These are phyloP conservation scores for Flaveria sonorensis DNA, from an alignment of 129 eudicot species.

Conservation along the genomic window DNA sequence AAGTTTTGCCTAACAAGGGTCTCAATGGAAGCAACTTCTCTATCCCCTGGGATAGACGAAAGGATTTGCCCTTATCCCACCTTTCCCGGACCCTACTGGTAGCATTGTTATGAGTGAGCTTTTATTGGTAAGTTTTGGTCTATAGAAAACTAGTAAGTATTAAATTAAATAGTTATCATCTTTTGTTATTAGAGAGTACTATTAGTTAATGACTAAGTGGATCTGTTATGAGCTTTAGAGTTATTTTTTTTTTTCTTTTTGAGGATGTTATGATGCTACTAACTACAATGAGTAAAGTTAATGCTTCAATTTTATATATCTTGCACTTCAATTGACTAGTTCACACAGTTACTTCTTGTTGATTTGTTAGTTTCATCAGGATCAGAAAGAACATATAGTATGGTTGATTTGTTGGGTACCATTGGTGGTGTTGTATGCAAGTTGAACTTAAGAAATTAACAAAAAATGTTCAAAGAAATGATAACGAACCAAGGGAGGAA, in stretches of 20 bases:
- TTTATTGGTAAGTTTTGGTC: too few relatives aligned
- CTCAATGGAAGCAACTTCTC: too few relatives aligned
- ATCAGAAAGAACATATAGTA: background rate
- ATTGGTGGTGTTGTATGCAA: background rate
- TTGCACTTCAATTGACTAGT: background rate
- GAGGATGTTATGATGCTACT: slow-evolving; percentile 3
- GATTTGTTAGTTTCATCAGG: background rate
- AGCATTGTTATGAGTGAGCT: too few relatives aligned
- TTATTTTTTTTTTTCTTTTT: background rate
- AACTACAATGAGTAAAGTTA: background rate
- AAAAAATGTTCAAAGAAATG: background rate
- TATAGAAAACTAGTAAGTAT: background rate
- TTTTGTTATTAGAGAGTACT: background rate
- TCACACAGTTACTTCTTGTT: background rate
- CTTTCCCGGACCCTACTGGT: too few relatives aligned
- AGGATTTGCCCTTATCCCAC: too few relatives aligned
- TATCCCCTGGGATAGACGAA: too few relatives aligned
- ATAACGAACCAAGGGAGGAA: background rate
- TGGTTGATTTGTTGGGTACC: background rate
- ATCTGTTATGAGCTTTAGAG: background rate
- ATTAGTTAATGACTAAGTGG: background rate
- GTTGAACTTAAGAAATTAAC: background rate
- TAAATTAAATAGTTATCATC: background rate
- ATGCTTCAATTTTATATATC: background rate
- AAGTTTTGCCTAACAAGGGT: too few relatives aligned